Conservation (phyloP, 2,329 filamentous ascomycete species). For the Fusarium abutilonis region DNA sequence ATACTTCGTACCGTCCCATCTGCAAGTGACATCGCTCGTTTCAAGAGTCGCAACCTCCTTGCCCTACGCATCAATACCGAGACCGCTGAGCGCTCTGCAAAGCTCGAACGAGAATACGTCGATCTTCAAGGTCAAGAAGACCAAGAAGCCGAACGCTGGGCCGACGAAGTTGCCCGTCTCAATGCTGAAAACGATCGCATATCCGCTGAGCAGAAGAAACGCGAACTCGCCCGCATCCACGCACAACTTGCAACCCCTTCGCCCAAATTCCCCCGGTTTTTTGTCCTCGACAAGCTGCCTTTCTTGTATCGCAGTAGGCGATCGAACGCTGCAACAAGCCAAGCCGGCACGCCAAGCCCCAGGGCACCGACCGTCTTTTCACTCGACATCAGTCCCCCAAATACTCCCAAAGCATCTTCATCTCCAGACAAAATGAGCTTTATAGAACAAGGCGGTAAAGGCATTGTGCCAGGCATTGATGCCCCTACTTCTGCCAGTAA, state of each 20-base stretch:
- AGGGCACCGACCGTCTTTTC: slow-evolving; percentile 51
- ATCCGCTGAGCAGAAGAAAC: slow-evolving; percentile 60
- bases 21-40: slow-evolving; percentile 38
- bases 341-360: slow-evolving; percentile 49
- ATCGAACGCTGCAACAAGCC: slow-evolving; percentile 48
- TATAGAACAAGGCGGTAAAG: slow-evolving; percentile 58
- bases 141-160: slow-evolving; percentile 46
- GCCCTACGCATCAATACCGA: slow-evolving; percentile 38
- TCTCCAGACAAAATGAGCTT: slow-evolving; percentile 50
- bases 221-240: slow-evolving; percentile 58
- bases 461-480: slow-evolving; percentile 67
- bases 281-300: slow-evolving; percentile 60
- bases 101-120: slow-evolving; percentile 32
- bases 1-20: slow-evolving; percentile 32
- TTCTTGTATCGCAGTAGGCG: slow-evolving; percentile 57
- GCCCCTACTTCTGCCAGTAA: slow-evolving; percentile 85
- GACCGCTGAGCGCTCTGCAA: slow-evolving; percentile 32
- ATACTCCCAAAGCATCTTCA: slow-evolving; percentile 47
- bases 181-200: slow-evolving; percentile 61
- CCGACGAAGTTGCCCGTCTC: slow-evolving; percentile 55
- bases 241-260: slow-evolving; percentile 53
- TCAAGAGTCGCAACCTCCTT: slow-evolving; percentile 38
- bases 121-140: slow-evolving; percentile 30
- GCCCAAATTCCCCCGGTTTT: slow-evolving; percentile 47
- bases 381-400: slow-evolving; percentile 48